phyloP scores from a whole-genome alignment of 2,329 filamentous ascomycete genomes.

The Fusarium xyrophilum region DNA sequence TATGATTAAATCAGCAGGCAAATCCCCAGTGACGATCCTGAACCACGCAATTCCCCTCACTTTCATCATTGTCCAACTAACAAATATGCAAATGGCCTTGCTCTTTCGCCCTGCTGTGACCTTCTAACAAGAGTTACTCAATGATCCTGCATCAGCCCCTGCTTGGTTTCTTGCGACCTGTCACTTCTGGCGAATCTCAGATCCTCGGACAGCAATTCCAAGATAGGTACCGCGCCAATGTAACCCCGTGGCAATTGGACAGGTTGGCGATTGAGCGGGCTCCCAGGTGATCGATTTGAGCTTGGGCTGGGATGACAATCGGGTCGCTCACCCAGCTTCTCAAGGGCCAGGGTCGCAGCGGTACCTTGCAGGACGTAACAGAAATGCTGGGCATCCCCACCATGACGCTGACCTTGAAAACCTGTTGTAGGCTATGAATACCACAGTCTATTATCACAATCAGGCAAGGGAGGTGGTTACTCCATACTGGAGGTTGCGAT shows the following conservation, averaged over 20 bases:
- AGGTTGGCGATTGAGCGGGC: slow-evolving; percentile 3
- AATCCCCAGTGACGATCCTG: neutral
- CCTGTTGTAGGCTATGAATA: slow-evolving; percentile 8
- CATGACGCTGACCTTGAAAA: neutral
- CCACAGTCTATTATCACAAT: neutral
- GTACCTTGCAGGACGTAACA: slow-evolving; percentile 29
- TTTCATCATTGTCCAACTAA: neutral
- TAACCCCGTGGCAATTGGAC: slow-evolving; percentile 11
- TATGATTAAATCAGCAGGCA: neutral
- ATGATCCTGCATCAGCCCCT: neutral
- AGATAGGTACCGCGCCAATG: slow-evolving; percentile 17
- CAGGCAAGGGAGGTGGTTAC: slow-evolving; percentile 18
- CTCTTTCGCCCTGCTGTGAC: neutral
- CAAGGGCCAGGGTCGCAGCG: slow-evolving; percentile 16
- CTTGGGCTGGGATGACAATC: neutral
- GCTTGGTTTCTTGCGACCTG: slow-evolving; percentile 13
- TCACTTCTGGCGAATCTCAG: slow-evolving; percentile 25
- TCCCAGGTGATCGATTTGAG: slow-evolving; percentile 4
- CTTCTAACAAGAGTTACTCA: neutral
- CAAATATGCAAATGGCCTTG: neutral
- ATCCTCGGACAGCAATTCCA: slow-evolving; percentile 26
- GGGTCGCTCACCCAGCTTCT: neutral
- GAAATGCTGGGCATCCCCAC: slow-evolving; percentile 14
- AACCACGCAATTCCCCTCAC: neutral
- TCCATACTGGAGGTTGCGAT: neutral